Evolutionary conservation across 2,329 filamentous ascomycete genomes (phyloP), one percentile per base, ranked within the genome.

Genomic region (Cladosporium cucumerinum): DNA sequence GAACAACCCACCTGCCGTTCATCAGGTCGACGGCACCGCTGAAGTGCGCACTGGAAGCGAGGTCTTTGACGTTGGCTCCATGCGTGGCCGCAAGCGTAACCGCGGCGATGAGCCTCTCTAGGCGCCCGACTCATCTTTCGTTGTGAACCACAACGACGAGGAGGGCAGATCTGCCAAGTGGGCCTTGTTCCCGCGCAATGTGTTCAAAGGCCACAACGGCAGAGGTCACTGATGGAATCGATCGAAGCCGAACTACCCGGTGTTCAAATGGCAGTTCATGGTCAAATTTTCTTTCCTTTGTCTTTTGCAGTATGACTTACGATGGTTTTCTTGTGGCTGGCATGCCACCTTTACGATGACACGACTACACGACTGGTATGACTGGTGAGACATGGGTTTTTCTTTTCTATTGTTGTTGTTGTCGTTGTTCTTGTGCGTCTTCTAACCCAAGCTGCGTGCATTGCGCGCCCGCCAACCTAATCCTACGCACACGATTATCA

Each of bases 91-190:
- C 30, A 61, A 61, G 59, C 46, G 59, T 21, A 52, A 52, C 16
- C 46, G 59, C 46, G 59, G 46, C 59, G 59, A 61, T 61, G 59
- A 61, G 48, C 46, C 59, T 39, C 46, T 61, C 59, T 61, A 61
- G 59, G 59, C 46, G 59, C 30, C 30, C 57, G 57, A 59, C 57
- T 59, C 57, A 48, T 59, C 57, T 30, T 21, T 30, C 32, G 54
- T 57, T 57, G 54, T 57, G 54, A 59, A 30, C 18, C 57, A 59
- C 36, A 30, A 59, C 57, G 57, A 59, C 43, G 57, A 59, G 25
- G 36, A 48, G 57, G 25, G 57, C 39, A 59, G n/a, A 25, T 25
- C 30, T 30, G 18, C 57, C 39, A 59, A 48, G 26, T 59, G 57
- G 57, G n/a, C 23, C 3, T 14, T 59, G 26, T 59, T 59, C 28